Base-by-base conservation (phyloP, 23 red algal species). In the Cyanidium caldarium region DNA sequence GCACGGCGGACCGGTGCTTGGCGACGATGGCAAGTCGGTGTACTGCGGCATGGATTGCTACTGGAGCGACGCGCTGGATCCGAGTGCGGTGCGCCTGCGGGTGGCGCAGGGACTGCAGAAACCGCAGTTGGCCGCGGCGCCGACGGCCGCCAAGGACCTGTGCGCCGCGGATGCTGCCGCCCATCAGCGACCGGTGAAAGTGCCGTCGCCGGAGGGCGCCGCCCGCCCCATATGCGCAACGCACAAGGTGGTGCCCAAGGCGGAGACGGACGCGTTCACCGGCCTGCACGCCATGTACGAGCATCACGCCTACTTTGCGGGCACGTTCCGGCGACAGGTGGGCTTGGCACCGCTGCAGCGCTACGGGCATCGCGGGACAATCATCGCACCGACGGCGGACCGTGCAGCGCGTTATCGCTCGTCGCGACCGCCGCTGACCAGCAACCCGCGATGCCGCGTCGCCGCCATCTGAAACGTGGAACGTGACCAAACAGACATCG, bases 31-130 rank as follows among this genome's bases (percentile, higher is more conserved):
- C 19, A 61, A 61, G 23, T 28, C 10, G 10, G 51, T 61, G 51
- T 61, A 28, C 21, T 61, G 51, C 23, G 21, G 51, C 51, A 61
- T 61, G 51, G 51, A 61, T 28, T 61, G 51, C 21, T 61, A 61
- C 21, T 61, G 51, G 51, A 61, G 51, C 21, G 51, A 16, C 10
- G 5, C 51, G 23, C 21, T 61, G 51, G 51, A 61, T 25, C 51
- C 51, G 5, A 61, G 31, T 21, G 19, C 10, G 19, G 3, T 14
- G 13, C 51, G 51, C 7, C 19, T 28, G 7, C 51, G 51, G 3
- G n/a, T 61, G 13, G 51, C 31, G 19, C 21, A 21, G 3, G 51
- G 31, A 28, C 13, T 16, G 3, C 10, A 5, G 51, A 16, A 28
- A 14, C 51, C 13, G 23, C 51, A 16, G 21, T 14, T 25, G 10